Conservation (phyloP, 1,284 basidiomycete genomes). For the Blastosporella zonata region DNA sequence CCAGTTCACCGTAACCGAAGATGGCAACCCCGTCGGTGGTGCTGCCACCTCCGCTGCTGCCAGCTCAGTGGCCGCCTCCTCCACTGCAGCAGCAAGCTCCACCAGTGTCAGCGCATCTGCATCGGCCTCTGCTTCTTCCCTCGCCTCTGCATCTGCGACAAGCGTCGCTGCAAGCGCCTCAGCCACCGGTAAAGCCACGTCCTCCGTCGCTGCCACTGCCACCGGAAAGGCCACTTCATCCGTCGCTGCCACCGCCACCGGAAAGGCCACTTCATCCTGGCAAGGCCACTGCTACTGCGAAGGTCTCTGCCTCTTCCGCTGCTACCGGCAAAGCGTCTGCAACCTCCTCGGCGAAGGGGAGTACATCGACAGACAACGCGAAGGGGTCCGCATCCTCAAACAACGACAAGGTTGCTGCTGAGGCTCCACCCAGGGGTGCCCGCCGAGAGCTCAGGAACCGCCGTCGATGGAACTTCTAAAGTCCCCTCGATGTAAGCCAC, state of each 20-base stretch:
- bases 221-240: neutral
- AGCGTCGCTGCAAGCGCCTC: neutral
- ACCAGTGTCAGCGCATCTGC: neutral
- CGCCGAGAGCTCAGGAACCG: neutral
- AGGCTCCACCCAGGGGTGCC: slow-evolving; percentile 2
- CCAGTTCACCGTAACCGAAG: slow-evolving; percentile 39
- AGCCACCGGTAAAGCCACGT: neutral
- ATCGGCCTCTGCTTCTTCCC: neutral
- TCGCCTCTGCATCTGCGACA: neutral
- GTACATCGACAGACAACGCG: neutral
- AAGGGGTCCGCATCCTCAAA: neutral
- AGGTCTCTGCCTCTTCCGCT: slow-evolving; percentile 3
- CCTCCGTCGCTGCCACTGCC: neutral
- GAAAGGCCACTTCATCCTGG: neutral
- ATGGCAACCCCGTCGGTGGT: slow-evolving; percentile 20
- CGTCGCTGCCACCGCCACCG: neutral
- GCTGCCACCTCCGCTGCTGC: slow-evolving; percentile 14
- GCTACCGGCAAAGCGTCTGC: slow-evolving; percentile 8
- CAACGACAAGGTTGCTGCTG: neutral
- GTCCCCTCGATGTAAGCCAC: neutral
- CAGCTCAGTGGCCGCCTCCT: slow-evolving; percentile 7
- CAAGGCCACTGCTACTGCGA: slow-evolving; percentile 1
- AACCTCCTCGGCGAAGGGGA: neutral
- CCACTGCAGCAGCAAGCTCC: no score
- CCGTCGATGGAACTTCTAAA: slow-evolving; percentile 1